These are phyloP conservation scores for Petunia axillaris DNA, from an alignment of 257 asterid species.

Conservation along the genomic window DNA sequence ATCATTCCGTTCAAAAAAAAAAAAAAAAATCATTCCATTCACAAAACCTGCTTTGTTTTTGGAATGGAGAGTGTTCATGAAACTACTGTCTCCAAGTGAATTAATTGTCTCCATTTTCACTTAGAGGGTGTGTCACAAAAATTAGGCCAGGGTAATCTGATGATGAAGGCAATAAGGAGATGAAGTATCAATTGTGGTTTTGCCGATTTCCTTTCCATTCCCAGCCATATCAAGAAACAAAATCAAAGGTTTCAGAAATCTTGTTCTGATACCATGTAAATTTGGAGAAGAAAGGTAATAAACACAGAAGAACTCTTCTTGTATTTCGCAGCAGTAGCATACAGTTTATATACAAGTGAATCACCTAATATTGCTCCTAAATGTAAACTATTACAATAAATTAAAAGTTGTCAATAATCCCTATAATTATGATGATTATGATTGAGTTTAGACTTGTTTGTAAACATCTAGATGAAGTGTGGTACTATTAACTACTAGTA, in stretches of 20 bases:
- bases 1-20: too few relatives aligned
- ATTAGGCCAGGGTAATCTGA: background rate
- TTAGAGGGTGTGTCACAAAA: background rate
- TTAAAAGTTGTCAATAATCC: background rate
- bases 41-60: background rate
- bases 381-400: too few relatives aligned
- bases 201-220: too few relatives aligned
- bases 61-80: background rate
- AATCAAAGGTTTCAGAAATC: too few relatives aligned
- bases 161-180: background rate
- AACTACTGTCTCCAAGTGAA: background rate
- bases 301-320: background rate
- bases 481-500: too few relatives aligned
- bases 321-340: background rate
- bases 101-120: background rate
- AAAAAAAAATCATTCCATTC: background rate
- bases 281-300: background rate
- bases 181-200: too few relatives aligned
- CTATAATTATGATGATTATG: background rate
- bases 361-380: background rate
- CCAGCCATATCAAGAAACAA: too few relatives aligned
- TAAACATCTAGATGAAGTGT: too few relatives aligned
- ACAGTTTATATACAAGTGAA: background rate
- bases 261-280: too few relatives aligned
- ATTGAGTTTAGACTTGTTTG: background rate